These are phyloP conservation scores for Tuber borchii DNA, from an alignment of 495 filamentous ascomycete species.

Conservation along the genomic window DNA sequence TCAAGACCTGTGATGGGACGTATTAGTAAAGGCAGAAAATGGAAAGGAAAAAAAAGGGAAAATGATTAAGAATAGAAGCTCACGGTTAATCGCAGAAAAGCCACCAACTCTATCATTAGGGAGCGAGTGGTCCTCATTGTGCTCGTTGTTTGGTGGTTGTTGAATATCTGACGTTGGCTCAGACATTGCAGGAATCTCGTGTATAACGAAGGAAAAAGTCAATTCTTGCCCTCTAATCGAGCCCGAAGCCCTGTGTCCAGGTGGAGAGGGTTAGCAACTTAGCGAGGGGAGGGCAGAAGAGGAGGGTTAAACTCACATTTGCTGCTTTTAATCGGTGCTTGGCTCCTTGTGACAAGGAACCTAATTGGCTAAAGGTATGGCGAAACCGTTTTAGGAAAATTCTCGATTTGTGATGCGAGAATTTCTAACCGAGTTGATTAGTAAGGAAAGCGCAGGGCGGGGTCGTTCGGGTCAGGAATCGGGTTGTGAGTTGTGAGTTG, in stretches of 20 bases:
- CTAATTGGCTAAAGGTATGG: not conserved
- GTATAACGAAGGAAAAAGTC: not conserved
- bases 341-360: constrained; percentile 7
- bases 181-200: not conserved
- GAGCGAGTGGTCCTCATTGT: constrained; percentile 22
- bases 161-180: constrained; percentile 16
- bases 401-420: not conserved
- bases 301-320: constrained; percentile 7
- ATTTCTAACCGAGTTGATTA: not conserved
- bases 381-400: not conserved
- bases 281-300: not conserved
- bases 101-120: constrained; percentile 19
- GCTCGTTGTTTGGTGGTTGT: constrained; percentile 20
- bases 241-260: constrained; percentile 37
- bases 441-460: not conserved
- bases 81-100: constrained; percentile 14
- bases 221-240: constrained; percentile 36
- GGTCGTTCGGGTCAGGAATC: not conserved
- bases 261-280: constrained; percentile 6
- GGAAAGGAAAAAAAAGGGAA: constrained; percentile 14
- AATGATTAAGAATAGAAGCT: constrained; percentile 13
- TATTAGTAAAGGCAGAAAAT: constrained; percentile 11
- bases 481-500: constrained; percentile 7
- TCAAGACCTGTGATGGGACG: constrained; percentile 25
- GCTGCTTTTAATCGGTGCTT: constrained; percentile 4